Evolutionary conservation across 345 rosid species (phyloP), one percentile per base, ranked within the genome.

Genomic region (Corchorus capsularis): DNA sequence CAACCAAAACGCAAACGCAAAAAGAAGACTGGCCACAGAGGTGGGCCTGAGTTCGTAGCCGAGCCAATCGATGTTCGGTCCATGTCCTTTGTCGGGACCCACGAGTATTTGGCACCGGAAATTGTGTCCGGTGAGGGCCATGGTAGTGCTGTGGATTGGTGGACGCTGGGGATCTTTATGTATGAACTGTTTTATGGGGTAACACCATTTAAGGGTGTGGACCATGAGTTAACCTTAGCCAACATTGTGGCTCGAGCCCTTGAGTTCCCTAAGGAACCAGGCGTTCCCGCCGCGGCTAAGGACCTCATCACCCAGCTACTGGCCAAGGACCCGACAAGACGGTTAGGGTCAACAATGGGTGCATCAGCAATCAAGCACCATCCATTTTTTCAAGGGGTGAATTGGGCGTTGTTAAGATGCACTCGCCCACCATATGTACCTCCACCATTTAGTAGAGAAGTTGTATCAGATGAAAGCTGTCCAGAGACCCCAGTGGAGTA

Each of bases 11-110:
- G 91, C 52, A 87, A 83, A 60, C 80, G 89, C 47, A 91, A 90
- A 61, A 95, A 90, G 94, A 93, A 87, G 85, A 64, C 82, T 0
- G 78, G 81, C 71, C 86, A 83, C 73, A 84, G 80, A 3, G 72
- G 75, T 5, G 88, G 93, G 47, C 96, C 93, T 2, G 97, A 93
- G 79, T 87, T 95, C 14, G 94, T 95, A 17, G 94, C 94, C 0
- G 96, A 89, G 79, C 99, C 98, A 2, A 57, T 95, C 0, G 99
- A 95, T 34, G 92, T 91, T 52, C 85, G 97, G 73, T 95, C 98
- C 17, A 95, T 92, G 97, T 95, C 99, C 0, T 95, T 91, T 6
- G 96, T 95, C 4, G 97, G 99, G 81, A 95, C 99, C 50, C 97
- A 93, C 47, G 97, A 95, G 89, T 95, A 93, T 82, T 78, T 95